Base-by-base conservation (phyloP, 2,329 filamentous ascomycete species). In the Tolypocladium endophyticum region DNA sequence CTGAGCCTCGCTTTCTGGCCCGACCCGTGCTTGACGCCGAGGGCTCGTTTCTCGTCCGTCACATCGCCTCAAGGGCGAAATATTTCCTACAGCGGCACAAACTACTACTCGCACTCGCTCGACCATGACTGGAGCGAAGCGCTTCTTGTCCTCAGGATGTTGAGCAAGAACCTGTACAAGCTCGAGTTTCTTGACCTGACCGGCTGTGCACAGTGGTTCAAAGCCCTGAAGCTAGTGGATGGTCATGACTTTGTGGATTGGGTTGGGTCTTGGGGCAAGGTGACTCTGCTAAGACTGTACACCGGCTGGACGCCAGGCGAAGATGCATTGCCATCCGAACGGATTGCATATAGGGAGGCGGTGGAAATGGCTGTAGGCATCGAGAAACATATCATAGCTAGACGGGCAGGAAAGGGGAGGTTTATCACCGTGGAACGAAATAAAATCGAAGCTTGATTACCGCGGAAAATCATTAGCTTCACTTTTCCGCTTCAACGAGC, bases 1-100 rank as follows among this genome's bases (percentile, higher is more conserved):
- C 73, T 87, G 47, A 84, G 79, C 63, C 75, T 87, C 8, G 82
- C 83, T 20, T 81, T 80, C 67, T 87, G 85, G 85, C 84, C 85
- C 1, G 77, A 79, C 56, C 85, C 85, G 2, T 78, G 77, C 20
- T 71, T 84, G n/a, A 83, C 82, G 2, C 81, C 81, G 11, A 80
- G 81, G 63, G 77, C 82, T 8, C 78, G 75, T 60, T 73, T 73
- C 33, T 71, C 80, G 0, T 77, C 78, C 2, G 70, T 85, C 2
- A 70, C 75, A 1, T 77, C 78, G 5, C 72, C 74, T 5, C 70
- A 76, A 38, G 80, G 76, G 35, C 72, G 66, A 36, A 70, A 67
- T 18, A 69, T 84, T 12, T 77, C 79, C 43, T 85, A 84, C 62
- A 77, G 80, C 41, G 81, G 79, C 23, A 84, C 82, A 2, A 81